These are phyloP conservation scores for Medicago truncatula DNA, from an alignment of 306 rosid species.

Conservation along the genomic window MtrunA17r5.0-ANR NC_053044.1:58693001-58693500, in stretches of 20 bases:
- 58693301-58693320: slow-evolving; percentile 10
- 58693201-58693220: slow-evolving; percentile 10
- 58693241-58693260: slow-evolving; percentile 28
- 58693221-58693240: slow-evolving; percentile 25
- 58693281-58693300: not conserved
- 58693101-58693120: slow-evolving; percentile 34
- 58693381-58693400: not conserved
- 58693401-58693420: not conserved
- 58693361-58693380: not conserved
- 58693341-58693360: not conserved
- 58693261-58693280: not conserved
- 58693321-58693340: slow-evolving; percentile 6
- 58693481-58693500: not conserved
- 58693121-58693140: slow-evolving; percentile 31
- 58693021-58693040: slow-evolving; percentile 38
- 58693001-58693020: slow-evolving; percentile 27
- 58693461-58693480: not conserved
- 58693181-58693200: slow-evolving; percentile 16
- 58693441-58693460: slow-evolving; percentile 19
- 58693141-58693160: slow-evolving; percentile 14
- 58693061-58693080: slow-evolving; percentile 52
- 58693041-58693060: slow-evolving; percentile 79
- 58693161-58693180: slow-evolving; percentile 27
- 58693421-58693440: slow-evolving; percentile 1
- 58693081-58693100: slow-evolving; percentile 69